Percentiles rank a stretch among this genome's conserved stretches.
These are phyloP conservation scores for Geotrichum reessii DNA, from an alignment of 1,139 yeast genomes.

Conservation along the genomic window DNA sequence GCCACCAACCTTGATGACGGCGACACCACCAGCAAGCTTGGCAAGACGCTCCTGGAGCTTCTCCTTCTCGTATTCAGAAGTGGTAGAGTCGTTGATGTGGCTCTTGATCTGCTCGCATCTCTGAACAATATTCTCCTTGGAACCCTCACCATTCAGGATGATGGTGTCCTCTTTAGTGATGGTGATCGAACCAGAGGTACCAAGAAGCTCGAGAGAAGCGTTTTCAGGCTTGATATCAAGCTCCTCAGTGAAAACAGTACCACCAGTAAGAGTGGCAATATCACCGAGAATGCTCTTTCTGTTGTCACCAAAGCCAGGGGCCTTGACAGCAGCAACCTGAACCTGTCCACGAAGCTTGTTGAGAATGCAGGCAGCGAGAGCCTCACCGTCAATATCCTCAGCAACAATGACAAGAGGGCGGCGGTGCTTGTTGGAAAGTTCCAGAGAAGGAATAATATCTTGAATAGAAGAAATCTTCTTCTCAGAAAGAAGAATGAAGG, in stretches of 20 bases:
- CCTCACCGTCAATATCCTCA: conserved; percentile 98
- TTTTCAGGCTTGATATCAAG: conserved; percentile 96
- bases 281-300: conserved; percentile 97
- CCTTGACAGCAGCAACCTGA: conserved; percentile 97
- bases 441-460: conserved; percentile 91
- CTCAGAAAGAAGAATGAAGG: conserved; percentile 82
- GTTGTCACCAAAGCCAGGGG: conserved; percentile 99
- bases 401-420: conserved; percentile 94
- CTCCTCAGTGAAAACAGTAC: conserved; percentile 98
- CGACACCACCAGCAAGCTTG: conserved; percentile 97
- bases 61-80: conserved; percentile 95
- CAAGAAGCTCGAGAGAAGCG: conserved; percentile 85
- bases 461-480: conserved; percentile 91
- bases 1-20: conserved; percentile 97
- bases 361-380: conserved; percentile 96
- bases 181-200: conserved; percentile 89
- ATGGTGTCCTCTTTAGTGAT: conserved; percentile 98
- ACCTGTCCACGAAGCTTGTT: conserved; percentile 99
- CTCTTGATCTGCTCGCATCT: conserved; percentile 96
- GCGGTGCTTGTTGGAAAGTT: conserved; percentile 88
- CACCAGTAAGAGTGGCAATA: conserved; percentile 93
- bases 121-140: conserved; percentile 76
- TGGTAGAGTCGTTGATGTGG: conserved; percentile 61
- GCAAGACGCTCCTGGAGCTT: conserved; percentile 98
- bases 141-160: conserved; percentile 89